phyloP scores from a whole-genome alignment of 495 filamentous ascomycete species.

The Hyaloscypha hepaticicola region DNA sequence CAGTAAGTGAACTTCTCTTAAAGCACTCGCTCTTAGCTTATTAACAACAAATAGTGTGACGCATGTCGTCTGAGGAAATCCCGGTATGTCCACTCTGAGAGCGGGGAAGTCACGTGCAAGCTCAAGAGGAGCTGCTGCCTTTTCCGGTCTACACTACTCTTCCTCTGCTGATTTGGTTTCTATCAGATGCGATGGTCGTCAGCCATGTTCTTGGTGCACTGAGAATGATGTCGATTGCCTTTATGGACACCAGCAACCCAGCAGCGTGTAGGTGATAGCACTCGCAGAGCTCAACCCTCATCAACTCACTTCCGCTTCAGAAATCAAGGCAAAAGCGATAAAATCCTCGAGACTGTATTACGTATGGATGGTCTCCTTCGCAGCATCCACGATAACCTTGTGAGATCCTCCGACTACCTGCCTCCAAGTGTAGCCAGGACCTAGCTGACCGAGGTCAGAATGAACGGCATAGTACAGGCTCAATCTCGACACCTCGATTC shows the following conservation, averaged over 20 bases:
- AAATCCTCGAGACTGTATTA: conserved; percentile 37
- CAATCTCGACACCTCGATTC: conserved; percentile 15
- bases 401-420: neutral
- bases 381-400: conserved; percentile 19
- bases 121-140: neutral
- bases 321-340: conserved; percentile 38
- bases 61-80: conserved; percentile 24
- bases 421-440: neutral
- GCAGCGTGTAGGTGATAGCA: neutral
- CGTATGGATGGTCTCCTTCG: conserved; percentile 33
- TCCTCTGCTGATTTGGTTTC: neutral
- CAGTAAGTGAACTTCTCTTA: conserved; percentile 3
- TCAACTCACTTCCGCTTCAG: neutral
- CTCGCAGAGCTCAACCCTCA: neutral
- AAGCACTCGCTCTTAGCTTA: neutral
- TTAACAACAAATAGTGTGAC: conserved; percentile 13
- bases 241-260: conserved; percentile 34
- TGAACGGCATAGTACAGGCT: conserved; percentile 13
- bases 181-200: conserved; percentile 37
- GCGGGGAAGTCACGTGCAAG: neutral
- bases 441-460: conserved; percentile 5
- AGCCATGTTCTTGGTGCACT: conserved; percentile 34
- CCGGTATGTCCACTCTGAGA: neutral
- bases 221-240: conserved; percentile 35
- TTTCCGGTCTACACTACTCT: neutral